Base-by-base conservation (phyloP, 2,329 filamentous ascomycete species). In the Dactylellina drechsleri region DNA sequence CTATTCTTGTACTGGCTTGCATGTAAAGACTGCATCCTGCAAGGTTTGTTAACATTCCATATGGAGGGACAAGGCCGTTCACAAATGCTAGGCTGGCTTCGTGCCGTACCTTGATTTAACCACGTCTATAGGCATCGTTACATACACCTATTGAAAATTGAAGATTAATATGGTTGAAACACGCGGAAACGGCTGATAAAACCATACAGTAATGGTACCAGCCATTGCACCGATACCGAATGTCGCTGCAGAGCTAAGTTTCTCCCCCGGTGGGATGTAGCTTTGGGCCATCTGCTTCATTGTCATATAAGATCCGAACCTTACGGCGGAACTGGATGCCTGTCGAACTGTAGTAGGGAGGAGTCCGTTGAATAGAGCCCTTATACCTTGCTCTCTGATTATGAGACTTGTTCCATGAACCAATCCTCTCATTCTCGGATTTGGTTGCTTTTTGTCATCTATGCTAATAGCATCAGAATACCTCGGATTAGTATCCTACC, bases 291-390 rank as follows among this genome's bases (percentile, higher is more conserved):
- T 84, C 82, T 98, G 95, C 83, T 92, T 94, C 78, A 97, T 85
- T 70, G 90, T 92, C 1, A 92, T 97, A 83, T 97, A 99, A 54
- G 91, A 90, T 16, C 92, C 91, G 83, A 99, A 99, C 15, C 95
- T 88, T 0, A 92, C 91, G 0, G 95, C 95, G 52, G 91, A 94
- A 84, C 99, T 99, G 79, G 95, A 94, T 12, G 93, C 92, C 83
- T 99, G 95, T 60, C 95, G 87, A 20, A 93, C 93, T 2, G 95
- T 98, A 1, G 95, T 99, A 0, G 95, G 95, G 7, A 96, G 89
- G 80, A 99, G 95, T 23, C 95, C 95, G 82, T 98, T 93, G 86
- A 99, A 97, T 85, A 99, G 98, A 57, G 94, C 95, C 41, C 90
- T 87, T 43, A 97, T 81, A 23, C 95, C 95, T 79, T 94, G 90